Evolutionary conservation across 2,329 filamentous ascomycete genomes (phyloP).

Genomic region (Aspergillus transmontanensis): DNA sequence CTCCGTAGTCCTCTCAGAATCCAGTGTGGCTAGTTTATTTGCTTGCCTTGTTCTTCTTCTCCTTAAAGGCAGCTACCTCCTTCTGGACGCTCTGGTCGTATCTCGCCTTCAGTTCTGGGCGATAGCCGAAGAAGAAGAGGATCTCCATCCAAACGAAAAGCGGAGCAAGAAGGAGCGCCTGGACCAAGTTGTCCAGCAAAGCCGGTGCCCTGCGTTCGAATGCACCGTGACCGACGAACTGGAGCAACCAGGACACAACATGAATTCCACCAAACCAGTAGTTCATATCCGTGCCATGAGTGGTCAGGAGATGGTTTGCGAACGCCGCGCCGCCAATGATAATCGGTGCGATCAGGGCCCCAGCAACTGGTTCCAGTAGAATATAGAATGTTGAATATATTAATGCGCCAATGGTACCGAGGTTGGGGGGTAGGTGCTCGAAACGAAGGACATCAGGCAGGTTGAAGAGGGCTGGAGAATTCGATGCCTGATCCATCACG

Average conservation of each 20-base stretch:
- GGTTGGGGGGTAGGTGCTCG: conserved; percentile 61
- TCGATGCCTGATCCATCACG: conserved; percentile 53
- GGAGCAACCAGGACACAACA: conserved; percentile 77
- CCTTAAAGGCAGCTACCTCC: conserved; percentile 76
- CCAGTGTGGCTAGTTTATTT: conserved; percentile 16
- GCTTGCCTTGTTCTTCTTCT: conserved; percentile 42
- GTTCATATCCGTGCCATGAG: conserved; percentile 62
- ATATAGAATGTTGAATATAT: conserved; percentile 81
- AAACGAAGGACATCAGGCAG: conserved; percentile 57
- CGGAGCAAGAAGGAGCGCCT: conserved; percentile 88
- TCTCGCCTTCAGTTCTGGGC: conserved; percentile 80
- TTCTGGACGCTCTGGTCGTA: conserved; percentile 74
- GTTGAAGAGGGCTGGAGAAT: conserved; percentile 55
- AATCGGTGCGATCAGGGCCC: conserved; percentile 72
- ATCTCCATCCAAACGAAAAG: conserved; percentile 98
- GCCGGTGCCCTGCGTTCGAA: conserved; percentile 89
- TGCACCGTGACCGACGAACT: conserved; percentile 88
- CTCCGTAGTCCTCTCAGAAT: background rate
- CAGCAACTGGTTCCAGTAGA: conserved; percentile 91
- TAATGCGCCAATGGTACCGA: conserved; percentile 59
- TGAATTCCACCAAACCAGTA: conserved; percentile 71
- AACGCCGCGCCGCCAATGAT: conserved; percentile 75
- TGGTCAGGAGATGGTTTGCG: conserved; percentile 71
- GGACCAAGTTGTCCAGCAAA: conserved; percentile 85
- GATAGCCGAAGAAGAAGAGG: conserved; percentile 86